Evolutionary conservation across 345 rosid genomes (phyloP), one percentile per base, ranked within the genome.

Genomic region (Salix dunnii): DNA sequence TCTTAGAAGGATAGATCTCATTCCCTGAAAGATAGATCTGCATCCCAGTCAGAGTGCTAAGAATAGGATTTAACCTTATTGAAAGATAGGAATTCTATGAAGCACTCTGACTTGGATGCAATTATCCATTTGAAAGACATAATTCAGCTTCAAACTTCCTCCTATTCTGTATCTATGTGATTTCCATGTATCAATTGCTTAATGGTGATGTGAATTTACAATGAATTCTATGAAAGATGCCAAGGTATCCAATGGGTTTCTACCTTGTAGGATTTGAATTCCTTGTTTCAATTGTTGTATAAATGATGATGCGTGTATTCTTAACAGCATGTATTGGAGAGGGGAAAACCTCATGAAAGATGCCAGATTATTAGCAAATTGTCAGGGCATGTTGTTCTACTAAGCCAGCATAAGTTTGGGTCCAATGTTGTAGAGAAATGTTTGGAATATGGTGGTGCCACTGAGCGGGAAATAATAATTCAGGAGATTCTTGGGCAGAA

Each of bases 381-480:
- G 82, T 74, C 83, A 21, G 99, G 99, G 71, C 89, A 91, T 70
- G 84, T 96, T 84, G 91, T 91, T 61, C 91, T 87, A 73, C 84
- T 96, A 97, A 94, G 99, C 82, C 99, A 96, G 90, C 97, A 96
- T 87, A 96, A 96, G 77, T 96, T 89, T 70, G 97, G 98, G 2
- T 96, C 99, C 10, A 96, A 96, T 82, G 98, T 94, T 65, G 86
- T 96, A 67, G 99, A 96, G 84, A 96, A 96, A 85, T 96, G 99
- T 85, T 83, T 96, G 87, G 95, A 88, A 84, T 75, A 94, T 46
- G 95, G 97, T 33, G 91, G 83, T 87, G 72, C 78, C 71, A 78
- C 83, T 12, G 98, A 96, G 77, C 86, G 88, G 78, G 98, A 94
- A 75, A 82, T 87, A 33, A 82, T 96, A 83, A 86, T 96, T 79